Base-by-base conservation (phyloP, 257 asterid species). In the Nicotiana tabacum region DNA sequence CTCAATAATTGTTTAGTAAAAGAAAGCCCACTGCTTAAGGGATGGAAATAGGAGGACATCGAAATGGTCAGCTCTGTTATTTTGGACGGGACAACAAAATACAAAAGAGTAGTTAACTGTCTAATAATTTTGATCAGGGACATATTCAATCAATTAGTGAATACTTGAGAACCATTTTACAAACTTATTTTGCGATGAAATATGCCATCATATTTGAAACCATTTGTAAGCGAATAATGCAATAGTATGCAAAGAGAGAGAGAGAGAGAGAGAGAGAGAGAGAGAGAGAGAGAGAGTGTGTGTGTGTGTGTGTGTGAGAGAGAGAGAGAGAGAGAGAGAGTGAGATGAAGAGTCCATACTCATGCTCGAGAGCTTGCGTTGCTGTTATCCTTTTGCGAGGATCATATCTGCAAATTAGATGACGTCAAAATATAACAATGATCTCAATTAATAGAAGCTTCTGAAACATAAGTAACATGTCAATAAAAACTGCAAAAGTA, bases 281-380 rank as follows among this genome's bases (percentile, higher is more conserved):
- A 83, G 80, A 62, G 76, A 56, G 74, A 3, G 74, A 3, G 3
- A n/a, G 77, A 12, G 17, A 74, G 65, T 65, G 72, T 65, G 72
- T 57, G 66, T 74, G 79, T 2, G 33, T 30, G 33, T n/a, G 18
- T n/a, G 33, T 5, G 58, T 6, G 18, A 3, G 48, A 6, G 65
- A 0, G 12, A 0, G 29, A 1, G 62, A 3, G 72, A 3, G 5
- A 18, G 77, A 11, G 16, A 74, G 66, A 68, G 74, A 58, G 62
- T 66, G 80, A 39, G 32, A 83, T 80, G 87, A 67, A 64, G 77
- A 57, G 78, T 77, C 78, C 95, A 82, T 94, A 96, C 99, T 94
- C 99, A 80, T 96, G 99, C 83, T 96, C 98, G 83, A 96, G 98
- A 83, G 99, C 99, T 88, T 96, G 97, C 58, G 93, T 87, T 8